Conservation (phyloP, 208 protist species). For the Herpetomonas tarakana region DNA sequence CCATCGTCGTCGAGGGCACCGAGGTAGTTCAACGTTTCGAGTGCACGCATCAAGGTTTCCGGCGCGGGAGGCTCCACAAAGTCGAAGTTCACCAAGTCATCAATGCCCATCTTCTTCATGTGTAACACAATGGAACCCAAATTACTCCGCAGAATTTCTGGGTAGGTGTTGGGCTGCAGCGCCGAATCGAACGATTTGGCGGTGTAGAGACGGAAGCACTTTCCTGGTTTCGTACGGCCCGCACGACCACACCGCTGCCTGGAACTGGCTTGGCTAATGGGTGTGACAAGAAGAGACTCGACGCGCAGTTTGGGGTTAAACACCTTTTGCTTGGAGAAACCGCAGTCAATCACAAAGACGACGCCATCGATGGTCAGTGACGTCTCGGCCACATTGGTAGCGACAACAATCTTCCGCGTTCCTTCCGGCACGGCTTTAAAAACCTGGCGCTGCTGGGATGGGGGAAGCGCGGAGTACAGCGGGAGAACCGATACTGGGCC, state of each 20-base stretch:
- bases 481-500: constrained; percentile 93
- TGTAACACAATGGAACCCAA: constrained; percentile 95
- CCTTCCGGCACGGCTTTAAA: constrained; percentile 93
- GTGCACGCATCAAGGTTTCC: constrained; percentile 93
- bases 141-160: constrained; percentile 98
- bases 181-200: constrained; percentile 94
- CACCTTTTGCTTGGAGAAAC: constrained; percentile 97
- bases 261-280: constrained; percentile 96
- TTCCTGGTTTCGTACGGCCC: constrained; percentile 94
- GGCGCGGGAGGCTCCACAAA: constrained; percentile 98
- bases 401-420: constrained; percentile 96
- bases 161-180: constrained; percentile 91
- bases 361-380: constrained; percentile 99
- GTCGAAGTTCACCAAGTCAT: constrained; percentile 97
- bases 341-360: constrained; percentile 98
- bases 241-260: constrained; percentile 95
- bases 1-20: constrained; percentile 98
- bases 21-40: constrained; percentile 95
- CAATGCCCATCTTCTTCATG: constrained; percentile 98
- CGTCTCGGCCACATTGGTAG: constrained; percentile 99
- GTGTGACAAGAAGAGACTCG: constrained; percentile 96
- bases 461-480: constrained; percentile 97
- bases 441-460: constrained; percentile 96
- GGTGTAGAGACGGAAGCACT: constrained; percentile 97
- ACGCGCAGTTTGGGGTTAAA: constrained; percentile 98